Evolutionary conservation across 176 grass and related monocot species (phyloP).

Genomic region (Alopecurus myosuroides): DNA sequence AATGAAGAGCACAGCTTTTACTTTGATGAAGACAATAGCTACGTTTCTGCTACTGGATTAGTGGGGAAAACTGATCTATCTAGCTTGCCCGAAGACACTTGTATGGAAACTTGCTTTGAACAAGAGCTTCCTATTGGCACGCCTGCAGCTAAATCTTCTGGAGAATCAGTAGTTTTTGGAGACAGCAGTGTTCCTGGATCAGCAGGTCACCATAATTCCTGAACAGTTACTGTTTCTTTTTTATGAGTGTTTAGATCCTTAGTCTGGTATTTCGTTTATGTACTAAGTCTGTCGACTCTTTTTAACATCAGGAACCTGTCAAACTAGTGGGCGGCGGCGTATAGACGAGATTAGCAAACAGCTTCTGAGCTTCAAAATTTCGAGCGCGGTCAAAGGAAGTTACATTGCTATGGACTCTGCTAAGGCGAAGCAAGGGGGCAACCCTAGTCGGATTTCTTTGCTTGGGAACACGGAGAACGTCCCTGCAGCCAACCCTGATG

Average conservation of each 20-base stretch:
- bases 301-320: conserved; percentile 7
- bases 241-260: background rate
- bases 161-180: conserved; percentile 4
- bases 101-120: background rate
- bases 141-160: background rate
- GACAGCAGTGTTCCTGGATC: background rate
- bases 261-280: background rate
- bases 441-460: background rate
- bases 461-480: conserved; percentile 18
- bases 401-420: background rate
- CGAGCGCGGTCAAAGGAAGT: conserved; percentile 25
- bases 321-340: conserved; percentile 4
- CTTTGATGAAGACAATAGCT: background rate
- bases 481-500: background rate
- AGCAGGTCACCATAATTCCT: background rate
- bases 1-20: conserved; percentile 3
- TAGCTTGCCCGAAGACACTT: background rate
- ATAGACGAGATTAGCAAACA: conserved; percentile 21
- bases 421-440: background rate
- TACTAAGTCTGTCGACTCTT: background rate
- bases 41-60: background rate
- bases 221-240: background rate
- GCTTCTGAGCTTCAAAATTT: conserved; percentile 28
- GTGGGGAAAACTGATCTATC: background rate
- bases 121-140: background rate